A percentile compares a stretch with the other conserved stretches of the same genome.
Evolutionary conservation across 257 asterid genomes (phyloP).

Genomic region (Datura wrightii): DNA sequence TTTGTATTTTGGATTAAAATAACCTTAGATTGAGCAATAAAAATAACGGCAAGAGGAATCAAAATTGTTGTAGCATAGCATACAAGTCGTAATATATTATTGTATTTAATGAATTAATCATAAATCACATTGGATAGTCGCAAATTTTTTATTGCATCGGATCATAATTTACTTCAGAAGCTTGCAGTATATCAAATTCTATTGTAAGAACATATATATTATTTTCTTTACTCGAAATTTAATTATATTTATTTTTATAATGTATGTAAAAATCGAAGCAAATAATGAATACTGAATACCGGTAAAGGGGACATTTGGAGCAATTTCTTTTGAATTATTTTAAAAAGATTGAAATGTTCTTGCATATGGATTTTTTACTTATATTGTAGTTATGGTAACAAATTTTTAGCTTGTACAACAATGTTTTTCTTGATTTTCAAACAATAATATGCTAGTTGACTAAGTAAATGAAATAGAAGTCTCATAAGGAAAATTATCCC

Average conservation of each 20-base stretch:
- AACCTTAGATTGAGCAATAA: not conserved
- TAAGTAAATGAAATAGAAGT: not conserved
- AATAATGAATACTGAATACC: too few species aligned
- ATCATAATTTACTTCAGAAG: not conserved
- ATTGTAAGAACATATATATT: not conserved
- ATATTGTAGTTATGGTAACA: not conserved
- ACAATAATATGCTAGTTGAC: not conserved
- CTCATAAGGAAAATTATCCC: not conserved
- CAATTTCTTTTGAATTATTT: not conserved
- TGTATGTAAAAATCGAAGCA: too few species aligned
- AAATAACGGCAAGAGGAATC: not conserved
- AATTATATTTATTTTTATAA: not conserved
- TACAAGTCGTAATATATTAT: not conserved
- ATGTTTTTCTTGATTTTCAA: not conserved
- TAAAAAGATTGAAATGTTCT: too few species aligned
- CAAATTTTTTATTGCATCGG: not conserved
- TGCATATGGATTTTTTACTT: too few species aligned
- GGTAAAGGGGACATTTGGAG: too few species aligned
- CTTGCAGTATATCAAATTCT: not conserved
- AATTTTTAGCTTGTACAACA: not conserved
- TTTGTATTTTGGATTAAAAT: not conserved
- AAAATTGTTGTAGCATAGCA: not conserved
- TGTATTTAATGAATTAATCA: not conserved
- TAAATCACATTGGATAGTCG: not conserved
- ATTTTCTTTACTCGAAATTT: not conserved